Evolutionary conservation across 148 eudicot genomes (phyloP), one percentile per base, ranked within the genome.

Genomic region (Suaeda aralocaspica): DNA sequence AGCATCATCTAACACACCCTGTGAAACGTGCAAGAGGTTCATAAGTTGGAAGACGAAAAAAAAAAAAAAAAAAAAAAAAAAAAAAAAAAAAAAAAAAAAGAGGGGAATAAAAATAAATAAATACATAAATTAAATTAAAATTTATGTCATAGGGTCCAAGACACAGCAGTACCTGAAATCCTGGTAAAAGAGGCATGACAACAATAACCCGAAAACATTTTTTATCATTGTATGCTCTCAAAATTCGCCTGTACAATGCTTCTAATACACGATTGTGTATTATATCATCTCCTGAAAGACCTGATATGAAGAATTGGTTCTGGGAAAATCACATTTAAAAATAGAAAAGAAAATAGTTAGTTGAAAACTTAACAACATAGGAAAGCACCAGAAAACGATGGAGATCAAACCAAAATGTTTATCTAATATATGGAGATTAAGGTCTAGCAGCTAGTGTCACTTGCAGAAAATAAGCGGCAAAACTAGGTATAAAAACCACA

Each of bases 251-350:
- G 72, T 89, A 84, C 69, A 94, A 70, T 57, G 99, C 87, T 64
- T 94, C 93, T 70, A 91, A 78, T 45, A 94, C 93, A 59, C 99
- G 92, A 71, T 91, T 94, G 65, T 74, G 82, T 76, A 94, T 94
- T 56, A 80, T 79, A 50, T 90, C 98, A 81, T 94, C 99, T 76
- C 87, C 95, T 65, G 92, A 84, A 77, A 94, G 93, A 64, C 99
- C 99, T 70, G 99, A 94, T 74, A 94, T 94, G 86, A 94, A 94
- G 78, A 94, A 94, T 57, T 94, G 99, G 75, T 94, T 94, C 99
- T 94, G 95, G 71, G 79, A 78, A 68, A 63, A 81, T 52, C 66
- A 71, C 63, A 64, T 26, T n/a, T n/a, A n/a, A 71, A 69, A 49
- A 75, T 48, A 72, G 66, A 56, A 41, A n/a, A 21, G 67, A 12